A percentile compares a stretch with the other conserved stretches of the same genome.
These are phyloP conservation scores for Mycogone perniciosa DNA, from an alignment of 2,329 filamentous ascomycete species.

Conservation along the genomic window DNA sequence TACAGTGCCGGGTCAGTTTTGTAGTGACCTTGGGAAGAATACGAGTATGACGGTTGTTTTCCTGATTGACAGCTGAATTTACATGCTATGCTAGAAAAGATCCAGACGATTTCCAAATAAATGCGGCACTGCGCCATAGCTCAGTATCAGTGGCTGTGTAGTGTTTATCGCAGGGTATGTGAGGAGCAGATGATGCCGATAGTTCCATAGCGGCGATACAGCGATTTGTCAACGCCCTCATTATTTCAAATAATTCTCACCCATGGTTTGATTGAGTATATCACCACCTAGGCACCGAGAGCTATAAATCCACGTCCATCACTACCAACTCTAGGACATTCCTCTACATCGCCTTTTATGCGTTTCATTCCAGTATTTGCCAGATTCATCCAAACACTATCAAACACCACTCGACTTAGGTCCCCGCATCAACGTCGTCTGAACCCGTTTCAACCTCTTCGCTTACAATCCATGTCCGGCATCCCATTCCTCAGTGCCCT, in stretches of 20 bases:
- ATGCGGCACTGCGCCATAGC: background rate
- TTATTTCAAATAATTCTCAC: background rate
- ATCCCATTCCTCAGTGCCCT: conserved; percentile 74
- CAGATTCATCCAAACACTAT: conserved; percentile 42
- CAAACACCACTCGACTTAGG: conserved; percentile 36
- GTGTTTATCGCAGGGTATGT: too few relatives aligned
- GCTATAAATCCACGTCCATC: background rate
- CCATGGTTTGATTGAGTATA: background rate
- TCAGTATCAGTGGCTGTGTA: too few relatives aligned
- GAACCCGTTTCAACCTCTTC: conserved; percentile 21
- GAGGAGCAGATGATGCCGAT: conserved; percentile 14
- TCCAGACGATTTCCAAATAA: too few relatives aligned
- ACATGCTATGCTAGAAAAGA: too few relatives aligned
- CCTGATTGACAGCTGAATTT: too few relatives aligned
- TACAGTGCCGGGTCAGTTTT: too few relatives aligned
- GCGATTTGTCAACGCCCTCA: conserved; percentile 11
- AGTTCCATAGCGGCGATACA: conserved; percentile 13
- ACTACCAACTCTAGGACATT: background rate
- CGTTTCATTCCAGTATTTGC: conserved; percentile 43
- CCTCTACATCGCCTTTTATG: conserved; percentile 32
- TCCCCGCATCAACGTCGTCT: conserved; percentile 19
- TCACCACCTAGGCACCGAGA: background rate
- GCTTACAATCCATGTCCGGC: conserved; percentile 58
- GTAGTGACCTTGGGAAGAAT: too few relatives aligned
- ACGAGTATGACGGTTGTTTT: too few relatives aligned